Evolutionary conservation across 352 stramenopile genomes (phyloP).

Genomic region (Pythium plurisporium): DNA sequence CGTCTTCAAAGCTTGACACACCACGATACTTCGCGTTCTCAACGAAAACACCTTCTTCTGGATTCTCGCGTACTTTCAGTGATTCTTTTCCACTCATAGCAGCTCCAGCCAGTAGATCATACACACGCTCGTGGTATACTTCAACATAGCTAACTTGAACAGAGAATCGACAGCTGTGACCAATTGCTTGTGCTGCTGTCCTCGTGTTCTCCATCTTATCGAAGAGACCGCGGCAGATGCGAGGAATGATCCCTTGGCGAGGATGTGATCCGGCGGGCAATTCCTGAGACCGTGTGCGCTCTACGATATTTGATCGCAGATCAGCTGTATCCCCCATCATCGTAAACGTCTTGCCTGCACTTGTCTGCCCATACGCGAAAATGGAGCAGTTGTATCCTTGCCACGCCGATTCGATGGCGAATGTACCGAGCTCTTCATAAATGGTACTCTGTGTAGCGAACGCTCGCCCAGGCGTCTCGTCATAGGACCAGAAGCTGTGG

Average conservation of each 20-base stretch:
- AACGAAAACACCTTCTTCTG: slow-evolving; percentile 59
- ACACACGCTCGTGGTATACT: slow-evolving; percentile 76
- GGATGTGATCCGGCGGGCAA: neutral
- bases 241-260: slow-evolving; percentile 47
- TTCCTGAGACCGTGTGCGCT: neutral
- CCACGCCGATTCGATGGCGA: slow-evolving; percentile 50
- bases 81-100: slow-evolving; percentile 31
- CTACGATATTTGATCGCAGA: neutral
- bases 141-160: slow-evolving; percentile 79
- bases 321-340: slow-evolving; percentile 43
- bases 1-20: slow-evolving; percentile 45
- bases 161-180: slow-evolving; percentile 21
- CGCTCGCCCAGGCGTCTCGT: slow-evolving; percentile 25
- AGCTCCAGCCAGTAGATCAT: slow-evolving; percentile 42
- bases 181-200: neutral
- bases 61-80: slow-evolving; percentile 72
- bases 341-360: slow-evolving; percentile 69
- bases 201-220: slow-evolving; percentile 34
- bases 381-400: slow-evolving; percentile 73
- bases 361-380: slow-evolving; percentile 71
- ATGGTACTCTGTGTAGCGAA: slow-evolving; percentile 46
- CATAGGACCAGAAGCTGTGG: slow-evolving; percentile 71
- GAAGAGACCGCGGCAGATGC: slow-evolving; percentile 61
- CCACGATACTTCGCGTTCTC: slow-evolving; percentile 47
- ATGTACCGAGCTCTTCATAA: slow-evolving; percentile 52